These are phyloP conservation scores for Athelia psychrophila DNA, from an alignment of 1,284 basidiomycete species.

Conservation along the genomic window DNA sequence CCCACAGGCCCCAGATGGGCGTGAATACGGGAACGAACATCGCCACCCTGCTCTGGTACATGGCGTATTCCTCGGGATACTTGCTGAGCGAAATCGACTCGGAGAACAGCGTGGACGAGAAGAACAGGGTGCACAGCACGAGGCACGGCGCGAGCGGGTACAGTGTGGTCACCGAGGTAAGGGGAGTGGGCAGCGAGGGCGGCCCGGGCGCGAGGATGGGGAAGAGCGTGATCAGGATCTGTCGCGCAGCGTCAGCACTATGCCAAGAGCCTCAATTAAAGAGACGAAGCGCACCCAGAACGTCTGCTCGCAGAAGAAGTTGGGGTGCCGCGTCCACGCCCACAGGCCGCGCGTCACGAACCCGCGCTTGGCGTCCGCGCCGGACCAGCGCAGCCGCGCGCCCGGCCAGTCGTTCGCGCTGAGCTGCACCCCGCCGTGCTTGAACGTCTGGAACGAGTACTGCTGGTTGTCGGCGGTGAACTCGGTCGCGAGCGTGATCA, in stretches of 20 bases:
- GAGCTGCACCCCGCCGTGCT: conserved; percentile 51
- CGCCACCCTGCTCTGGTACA: conserved; percentile 78
- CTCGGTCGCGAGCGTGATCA: conserved; percentile 65
- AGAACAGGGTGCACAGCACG: conserved; percentile 66
- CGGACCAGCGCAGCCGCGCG: conserved; percentile 60
- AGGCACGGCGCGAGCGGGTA: conserved; percentile 51
- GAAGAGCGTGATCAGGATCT: conserved; percentile 69
- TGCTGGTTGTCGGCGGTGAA: conserved; percentile 91
- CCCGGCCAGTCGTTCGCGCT: conserved; percentile 60
- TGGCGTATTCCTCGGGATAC: conserved; percentile 70
- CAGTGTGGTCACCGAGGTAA: conserved; percentile 24
- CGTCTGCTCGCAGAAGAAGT: conserved; percentile 85
- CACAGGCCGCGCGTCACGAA: conserved; percentile 86
- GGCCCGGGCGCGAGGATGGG: conserved; percentile 53
- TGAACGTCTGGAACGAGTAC: conserved; percentile 80
- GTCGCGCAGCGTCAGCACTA: not conserved
- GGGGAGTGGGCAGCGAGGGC: conserved; percentile 28
- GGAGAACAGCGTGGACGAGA: conserved; percentile 69
- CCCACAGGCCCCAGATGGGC: not conserved
- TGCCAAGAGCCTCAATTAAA: not conserved
- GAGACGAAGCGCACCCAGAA: conserved; percentile 71
- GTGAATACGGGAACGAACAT: conserved; percentile 58
- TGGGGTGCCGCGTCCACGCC: conserved; percentile 87
- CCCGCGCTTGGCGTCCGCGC: conserved; percentile 74
- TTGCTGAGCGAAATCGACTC: conserved; percentile 78